phyloP scores from a whole-genome alignment of 495 filamentous ascomycete genomes.

The Penicillium coprophilum region DNA sequence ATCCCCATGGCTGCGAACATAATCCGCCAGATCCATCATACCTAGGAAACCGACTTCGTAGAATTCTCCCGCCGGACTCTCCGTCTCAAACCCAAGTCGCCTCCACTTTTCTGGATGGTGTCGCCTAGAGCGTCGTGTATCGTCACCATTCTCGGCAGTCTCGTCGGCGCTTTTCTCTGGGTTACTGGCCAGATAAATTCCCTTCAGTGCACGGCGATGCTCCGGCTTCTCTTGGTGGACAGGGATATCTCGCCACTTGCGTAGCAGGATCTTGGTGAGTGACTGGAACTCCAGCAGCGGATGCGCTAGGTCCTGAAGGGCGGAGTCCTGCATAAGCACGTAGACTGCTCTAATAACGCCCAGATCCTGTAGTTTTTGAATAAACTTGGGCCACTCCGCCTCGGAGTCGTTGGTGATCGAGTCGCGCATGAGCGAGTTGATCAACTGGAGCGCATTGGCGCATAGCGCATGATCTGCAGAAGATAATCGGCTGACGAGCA shows the following conservation, averaged over 20 bases:
- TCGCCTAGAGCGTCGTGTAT: slow-evolving; percentile 57
- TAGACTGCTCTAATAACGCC: slow-evolving; percentile 93
- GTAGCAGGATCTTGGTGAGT: slow-evolving; percentile 82
- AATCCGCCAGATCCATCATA: slow-evolving; percentile 97
- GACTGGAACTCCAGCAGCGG: slow-evolving; percentile 92
- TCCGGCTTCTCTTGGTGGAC: slow-evolving; percentile 86
- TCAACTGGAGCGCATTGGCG: slow-evolving; percentile 89
- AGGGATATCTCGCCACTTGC: slow-evolving; percentile 85
- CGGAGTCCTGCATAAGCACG: slow-evolving; percentile 86
- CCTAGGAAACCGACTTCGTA: slow-evolving; percentile 83
- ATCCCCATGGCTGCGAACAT: slow-evolving; percentile 85
- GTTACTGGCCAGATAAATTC: slow-evolving; percentile 78
- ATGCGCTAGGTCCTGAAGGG: slow-evolving; percentile 89
- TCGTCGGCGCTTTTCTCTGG: slow-evolving; percentile 52
- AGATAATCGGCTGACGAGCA: slow-evolving; percentile 83
- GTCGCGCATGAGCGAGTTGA: slow-evolving; percentile 94
- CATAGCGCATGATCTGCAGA: slow-evolving; percentile 95
- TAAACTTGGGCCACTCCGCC: slow-evolving; percentile 89
- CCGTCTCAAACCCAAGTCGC: slow-evolving; percentile 86
- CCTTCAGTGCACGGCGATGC: slow-evolving; percentile 82
- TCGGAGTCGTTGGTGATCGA: slow-evolving; percentile 78
- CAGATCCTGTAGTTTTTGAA: slow-evolving; percentile 87
- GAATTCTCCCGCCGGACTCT: slow-evolving; percentile 83
- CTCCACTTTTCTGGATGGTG: slow-evolving; percentile 95
- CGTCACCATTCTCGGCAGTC: slow-evolving; percentile 33